Conservation (phyloP, 2,329 filamentous ascomycete species). For the Diaporthe helianthi region DNA sequence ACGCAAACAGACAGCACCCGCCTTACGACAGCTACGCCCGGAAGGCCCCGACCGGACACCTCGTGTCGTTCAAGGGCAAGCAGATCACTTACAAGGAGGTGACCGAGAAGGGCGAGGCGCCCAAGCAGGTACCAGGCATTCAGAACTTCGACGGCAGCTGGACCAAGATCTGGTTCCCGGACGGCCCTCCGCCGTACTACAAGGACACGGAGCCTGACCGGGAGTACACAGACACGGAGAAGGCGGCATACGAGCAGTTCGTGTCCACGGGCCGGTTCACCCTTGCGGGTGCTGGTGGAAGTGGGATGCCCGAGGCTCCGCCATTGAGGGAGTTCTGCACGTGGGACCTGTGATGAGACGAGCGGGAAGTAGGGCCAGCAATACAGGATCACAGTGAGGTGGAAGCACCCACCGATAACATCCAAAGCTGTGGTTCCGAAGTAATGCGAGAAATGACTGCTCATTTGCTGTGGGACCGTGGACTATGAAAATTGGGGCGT, state of each 20-base stretch:
- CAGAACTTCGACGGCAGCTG: constrained; percentile 60
- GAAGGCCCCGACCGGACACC: constrained; percentile 37
- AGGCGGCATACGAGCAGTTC: constrained; percentile 56
- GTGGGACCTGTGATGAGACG: constrained; percentile 69
- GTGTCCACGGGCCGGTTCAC: constrained; percentile 71
- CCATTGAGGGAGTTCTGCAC: constrained; percentile 78
- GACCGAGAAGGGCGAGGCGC: constrained; percentile 37
- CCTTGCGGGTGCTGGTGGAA: constrained; percentile 48
- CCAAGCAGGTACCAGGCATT: constrained; percentile 49
- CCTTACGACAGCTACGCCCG: constrained; percentile 41
- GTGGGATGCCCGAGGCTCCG: constrained; percentile 77
- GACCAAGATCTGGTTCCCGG: constrained; percentile 75
- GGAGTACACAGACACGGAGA: constrained; percentile 44
- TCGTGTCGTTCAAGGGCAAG: constrained; percentile 44
- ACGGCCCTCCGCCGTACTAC: constrained; percentile 70
- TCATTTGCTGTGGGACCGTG: background rate
- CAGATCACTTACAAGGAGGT: constrained; percentile 45
- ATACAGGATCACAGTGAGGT: background rate
- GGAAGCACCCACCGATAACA: too few species aligned
- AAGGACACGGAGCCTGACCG: constrained; percentile 68
- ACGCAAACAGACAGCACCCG: constrained; percentile 42
- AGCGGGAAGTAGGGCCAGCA: background rate
- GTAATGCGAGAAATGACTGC: background rate
- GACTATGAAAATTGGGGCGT: background rate
- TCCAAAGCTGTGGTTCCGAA: background rate